Base-by-base conservation (phyloP, 768 basidiomycete genomes). In the Lactifluus piperatus region DNA sequence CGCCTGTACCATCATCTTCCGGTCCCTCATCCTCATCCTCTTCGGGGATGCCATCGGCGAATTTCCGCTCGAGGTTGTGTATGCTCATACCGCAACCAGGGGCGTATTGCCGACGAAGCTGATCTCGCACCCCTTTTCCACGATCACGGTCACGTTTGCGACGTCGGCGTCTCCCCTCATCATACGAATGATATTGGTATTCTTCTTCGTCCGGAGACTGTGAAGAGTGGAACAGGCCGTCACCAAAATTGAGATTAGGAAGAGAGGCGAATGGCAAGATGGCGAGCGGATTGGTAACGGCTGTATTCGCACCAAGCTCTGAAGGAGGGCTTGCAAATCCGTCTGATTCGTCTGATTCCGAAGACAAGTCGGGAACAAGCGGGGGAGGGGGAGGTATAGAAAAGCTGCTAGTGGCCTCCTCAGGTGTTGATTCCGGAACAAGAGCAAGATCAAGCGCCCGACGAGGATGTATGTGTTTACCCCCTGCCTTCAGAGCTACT, bases 261-360 rank as follows among this genome's bases (percentile, higher is more conserved):
- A 51, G 54, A 64, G 62, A 54, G 39, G 57, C 18, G 43, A 57
- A 62, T 59, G 57, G 39, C 60, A 66, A 43, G 26, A 41, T 51
- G 48, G 64, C 36, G 55, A 65, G 59, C 52, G 57, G 32, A 34
- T 71, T 72, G 22, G 71, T 68, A 11, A 18, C 6, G 32, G 26
- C 22, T 22, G 54, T 16, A 20, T 18, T 56, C 13, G 24, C 20
- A 22, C 26, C 54, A 22, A 30, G 47, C 14, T n/a, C 22, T 9
- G 60, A 43, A 20, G 74, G 74, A 7, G 75, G 72, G 54, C 71
- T 71, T 11, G 71, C 56, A 62, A 79, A 76, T 52, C 76, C 77
- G 69, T 86, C 84, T 56, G 79, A 80, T 72, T 86, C 84, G 65
- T 86, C 84, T 5, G 80, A 82, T 69, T 83, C 82, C 18, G 76